Evolutionary conservation across 208 protist species (phyloP).

Genomic region (Crithidia fasciculata): DNA sequence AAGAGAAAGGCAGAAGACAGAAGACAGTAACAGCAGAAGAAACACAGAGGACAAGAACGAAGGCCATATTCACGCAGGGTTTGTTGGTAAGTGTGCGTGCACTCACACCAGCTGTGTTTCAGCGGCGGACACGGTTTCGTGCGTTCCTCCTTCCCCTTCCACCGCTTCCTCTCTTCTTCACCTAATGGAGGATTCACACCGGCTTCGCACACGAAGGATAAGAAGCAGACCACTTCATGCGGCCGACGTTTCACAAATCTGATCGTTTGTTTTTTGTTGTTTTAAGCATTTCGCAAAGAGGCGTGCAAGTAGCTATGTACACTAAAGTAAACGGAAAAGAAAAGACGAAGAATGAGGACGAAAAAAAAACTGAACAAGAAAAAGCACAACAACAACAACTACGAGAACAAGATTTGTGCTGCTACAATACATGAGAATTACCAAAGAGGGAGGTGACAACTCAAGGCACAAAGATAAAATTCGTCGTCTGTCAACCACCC

Average conservation of each 20-base stretch:
- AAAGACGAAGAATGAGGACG: neutral
- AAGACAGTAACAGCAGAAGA: neutral
- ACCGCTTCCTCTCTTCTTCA: too few relatives aligned
- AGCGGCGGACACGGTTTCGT: too few relatives aligned
- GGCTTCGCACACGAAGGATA: neutral
- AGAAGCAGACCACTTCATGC: too few relatives aligned
- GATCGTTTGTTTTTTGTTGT: too few relatives aligned
- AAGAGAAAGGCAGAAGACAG: too few relatives aligned
- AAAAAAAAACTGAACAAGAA: conserved; percentile 8
- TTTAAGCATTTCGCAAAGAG: neutral
- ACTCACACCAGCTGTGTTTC: too few relatives aligned
- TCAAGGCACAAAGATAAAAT: too few relatives aligned
- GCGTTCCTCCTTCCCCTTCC: too few relatives aligned
- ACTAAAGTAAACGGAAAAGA: neutral
- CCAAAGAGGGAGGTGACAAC: too few relatives aligned
- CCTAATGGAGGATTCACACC: too few relatives aligned
- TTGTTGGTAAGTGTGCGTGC: conserved; percentile 1
- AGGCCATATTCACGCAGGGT: neutral
- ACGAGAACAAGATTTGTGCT: neutral
- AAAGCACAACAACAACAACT: neutral
- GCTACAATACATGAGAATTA: neutral
- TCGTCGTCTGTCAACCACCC: neutral
- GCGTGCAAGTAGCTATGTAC: neutral
- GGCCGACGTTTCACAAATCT: too few relatives aligned
- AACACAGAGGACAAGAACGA: neutral